phyloP scores from a whole-genome alignment of 177 flowering plant species.

The Vitis hybrid region DNA sequence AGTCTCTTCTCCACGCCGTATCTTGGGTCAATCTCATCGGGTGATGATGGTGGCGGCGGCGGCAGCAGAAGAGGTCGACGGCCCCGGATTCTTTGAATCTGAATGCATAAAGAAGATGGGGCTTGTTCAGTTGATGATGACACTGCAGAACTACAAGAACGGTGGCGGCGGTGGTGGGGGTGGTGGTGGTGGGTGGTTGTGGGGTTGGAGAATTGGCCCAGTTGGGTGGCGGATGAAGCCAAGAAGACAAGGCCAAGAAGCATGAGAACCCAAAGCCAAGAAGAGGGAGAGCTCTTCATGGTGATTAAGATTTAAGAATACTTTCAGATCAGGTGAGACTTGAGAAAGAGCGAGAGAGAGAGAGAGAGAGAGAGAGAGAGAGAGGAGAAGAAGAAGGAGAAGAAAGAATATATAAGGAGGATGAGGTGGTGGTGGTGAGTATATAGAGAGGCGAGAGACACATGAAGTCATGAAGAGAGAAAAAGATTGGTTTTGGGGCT shows the following conservation, averaged over 20 bases:
- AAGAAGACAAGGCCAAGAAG: slow-evolving; percentile 7
- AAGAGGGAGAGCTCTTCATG: slow-evolving; percentile 30
- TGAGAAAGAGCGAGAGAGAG: slow-evolving; percentile 6
- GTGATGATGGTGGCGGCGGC: slow-evolving; percentile 26
- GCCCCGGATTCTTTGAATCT: slow-evolving; percentile 29
- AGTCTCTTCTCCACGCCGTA: slow-evolving; percentile 71
- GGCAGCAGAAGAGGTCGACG: slow-evolving; percentile 9
- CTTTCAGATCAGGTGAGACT: background rate
- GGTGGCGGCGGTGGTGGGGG: slow-evolving; percentile 16
- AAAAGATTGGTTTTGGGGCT: background rate
- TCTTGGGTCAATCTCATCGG: slow-evolving; percentile 63
- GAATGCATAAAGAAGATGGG: slow-evolving; percentile 30
- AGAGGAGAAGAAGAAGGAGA: background rate
- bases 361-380: slow-evolving; percentile 5
- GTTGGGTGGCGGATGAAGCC: slow-evolving; percentile 5
- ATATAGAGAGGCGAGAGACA: slow-evolving; percentile 27
- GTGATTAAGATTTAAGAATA: slow-evolving; percentile 2
- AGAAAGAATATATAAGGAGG: slow-evolving; percentile 11
- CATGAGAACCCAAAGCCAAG: slow-evolving; percentile 2
- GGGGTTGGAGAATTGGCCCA: background rate
- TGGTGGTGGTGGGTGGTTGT: background rate
- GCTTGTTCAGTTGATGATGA: background rate
- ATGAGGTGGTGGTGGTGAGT: background rate
- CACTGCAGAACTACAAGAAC: slow-evolving; percentile 9
- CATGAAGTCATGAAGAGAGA: slow-evolving; percentile 22